These are phyloP conservation scores for Cadophora malorum DNA, from an alignment of 2,329 filamentous ascomycete species.

Conservation along the genomic window DNA sequence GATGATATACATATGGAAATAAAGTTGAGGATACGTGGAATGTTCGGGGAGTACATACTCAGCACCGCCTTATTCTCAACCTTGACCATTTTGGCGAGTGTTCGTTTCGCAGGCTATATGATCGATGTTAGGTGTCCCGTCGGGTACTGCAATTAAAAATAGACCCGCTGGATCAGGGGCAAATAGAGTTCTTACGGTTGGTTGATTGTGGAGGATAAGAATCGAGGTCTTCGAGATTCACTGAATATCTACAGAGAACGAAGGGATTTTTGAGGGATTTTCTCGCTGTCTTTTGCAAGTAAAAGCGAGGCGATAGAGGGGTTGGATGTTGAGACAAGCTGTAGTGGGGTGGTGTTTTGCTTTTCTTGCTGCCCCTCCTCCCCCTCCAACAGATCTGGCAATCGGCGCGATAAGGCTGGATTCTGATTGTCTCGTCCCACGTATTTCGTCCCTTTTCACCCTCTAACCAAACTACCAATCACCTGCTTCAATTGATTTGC, in stretches of 20 bases:
- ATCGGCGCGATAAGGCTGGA: conserved; percentile 29
- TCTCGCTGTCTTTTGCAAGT: background rate
- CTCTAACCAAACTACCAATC: conserved; percentile 7
- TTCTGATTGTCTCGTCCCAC: background rate
- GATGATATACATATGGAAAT: conserved; percentile 19
- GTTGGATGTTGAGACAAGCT: conserved; percentile 22
- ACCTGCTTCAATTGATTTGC: background rate
- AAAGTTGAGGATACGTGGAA: conserved; percentile 44
- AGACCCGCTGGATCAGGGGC: conserved; percentile 9
- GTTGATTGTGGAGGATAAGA: background rate
- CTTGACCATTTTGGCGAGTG: conserved; percentile 61
- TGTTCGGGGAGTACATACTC: conserved; percentile 53
- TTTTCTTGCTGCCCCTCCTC: conserved; percentile 32
- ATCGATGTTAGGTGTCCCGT: conserved; percentile 27
- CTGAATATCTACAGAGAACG: conserved; percentile 18
- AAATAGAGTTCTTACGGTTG: conserved; percentile 9
- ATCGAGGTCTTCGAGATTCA: conserved; percentile 15
- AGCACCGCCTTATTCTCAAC: conserved; percentile 74
- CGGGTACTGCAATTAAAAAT: conserved; percentile 21
- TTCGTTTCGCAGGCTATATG: conserved; percentile 36
- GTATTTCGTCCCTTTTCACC: background rate
- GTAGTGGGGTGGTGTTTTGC: conserved; percentile 35
- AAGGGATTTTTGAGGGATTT: conserved; percentile 28
- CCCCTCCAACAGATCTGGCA: conserved; percentile 31
- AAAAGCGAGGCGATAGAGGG: background rate